Evolutionary conservation across 129 eudicot genomes (phyloP), one percentile per base, ranked within the genome.

Genomic region (Deinandra increscens): DNA sequence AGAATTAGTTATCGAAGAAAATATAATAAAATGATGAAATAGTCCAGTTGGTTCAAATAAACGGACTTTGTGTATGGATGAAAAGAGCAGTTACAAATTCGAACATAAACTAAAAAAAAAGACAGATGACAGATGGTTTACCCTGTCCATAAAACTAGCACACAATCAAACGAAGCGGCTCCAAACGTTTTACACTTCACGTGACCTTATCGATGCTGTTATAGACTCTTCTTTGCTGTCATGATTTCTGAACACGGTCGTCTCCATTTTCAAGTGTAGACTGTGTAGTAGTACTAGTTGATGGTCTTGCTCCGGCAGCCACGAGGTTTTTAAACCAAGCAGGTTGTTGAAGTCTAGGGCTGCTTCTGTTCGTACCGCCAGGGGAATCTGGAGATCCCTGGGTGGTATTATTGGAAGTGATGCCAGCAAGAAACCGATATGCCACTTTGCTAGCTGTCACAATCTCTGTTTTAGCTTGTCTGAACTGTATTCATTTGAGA

Each of bases 401-500:
- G 29, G 49, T 66, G 42, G 84, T 75, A 60, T 51, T 81, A 72
- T 83, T 83, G 20, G 96, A 82, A 46, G 86, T 55, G 33, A 87
- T 78, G 58, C 98, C 98, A 8, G 86, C 51, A 42, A 93, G 83
- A 75, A 89, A 93, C 8, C 95, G 88, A 74, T 87, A 93, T 61
- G 95, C 98, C 80, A 89, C 97, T 64, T 85, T 93, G 84, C 98
- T 89, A 7, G 97, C 96, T 36, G 97, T 69, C 46, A 93, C 95
- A 4, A 93, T 93, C 89, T 93, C 98, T 1, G 98, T 83, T 80
- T 89, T 93, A 12, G 98, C 98, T 87, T 89, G 98, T 68, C 89
- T 93, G 70, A 86, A 81, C 98, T 93, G 80, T 71, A 84, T 45
- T 37, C 63, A 73, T 48, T 60, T 64, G 34, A 13, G 29, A 58